Evolutionary conservation across 352 stramenopile species (phyloP), one percentile per base, ranked within the genome.

Genomic region (Phytopythium litorale): DNA sequence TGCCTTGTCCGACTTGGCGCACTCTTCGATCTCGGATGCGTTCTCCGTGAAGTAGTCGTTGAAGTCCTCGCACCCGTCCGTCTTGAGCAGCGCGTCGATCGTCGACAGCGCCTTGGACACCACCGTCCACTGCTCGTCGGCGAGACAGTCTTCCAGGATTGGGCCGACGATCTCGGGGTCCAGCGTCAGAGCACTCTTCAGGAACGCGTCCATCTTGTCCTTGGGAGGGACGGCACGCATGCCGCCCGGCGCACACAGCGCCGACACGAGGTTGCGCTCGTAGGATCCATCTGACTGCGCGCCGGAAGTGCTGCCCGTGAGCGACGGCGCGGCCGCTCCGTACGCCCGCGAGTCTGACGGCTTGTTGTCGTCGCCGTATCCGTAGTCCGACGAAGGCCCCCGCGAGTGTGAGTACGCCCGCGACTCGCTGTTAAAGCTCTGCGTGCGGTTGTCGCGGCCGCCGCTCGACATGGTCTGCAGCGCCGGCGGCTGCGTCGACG

Each of bases 201-300:
- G 72, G 70, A 98, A 98, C 32, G 84, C 82, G 35, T 92, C 88
- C 46, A 98, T 81, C 73, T 98, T 98, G 62, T 98, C 93, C 60
- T 92, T 93, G 23, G 95, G 95, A 45, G 95, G 95, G 23, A 98
- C 91, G 37, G 95, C 89, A 63, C 97, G 96, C 91, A 98, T 98
- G 28, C 95, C 95, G 45, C 93, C 95, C 9, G 93, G 92, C 12
- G 93, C 91, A 71, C 93, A 98, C 32, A 98, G 65, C 42, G 96
- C 90, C 7, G 82, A 80, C 56, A 98, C 90, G 32, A 98, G 75
- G 64, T 97, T 97, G 43, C 90, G 91, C 72, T 98, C 95, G 65
- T 98, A 98, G 19, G 81, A 85, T 19, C 94, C 92, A 71, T 95
- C 86, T 30, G 84, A 92, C 58, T 90, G 77, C 4, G 86, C 86